Evolutionary conservation across 2,329 filamentous ascomycete genomes (phyloP), one percentile per base, ranked within the genome.

Genomic region (Pseudocercospora crystallina): DNA sequence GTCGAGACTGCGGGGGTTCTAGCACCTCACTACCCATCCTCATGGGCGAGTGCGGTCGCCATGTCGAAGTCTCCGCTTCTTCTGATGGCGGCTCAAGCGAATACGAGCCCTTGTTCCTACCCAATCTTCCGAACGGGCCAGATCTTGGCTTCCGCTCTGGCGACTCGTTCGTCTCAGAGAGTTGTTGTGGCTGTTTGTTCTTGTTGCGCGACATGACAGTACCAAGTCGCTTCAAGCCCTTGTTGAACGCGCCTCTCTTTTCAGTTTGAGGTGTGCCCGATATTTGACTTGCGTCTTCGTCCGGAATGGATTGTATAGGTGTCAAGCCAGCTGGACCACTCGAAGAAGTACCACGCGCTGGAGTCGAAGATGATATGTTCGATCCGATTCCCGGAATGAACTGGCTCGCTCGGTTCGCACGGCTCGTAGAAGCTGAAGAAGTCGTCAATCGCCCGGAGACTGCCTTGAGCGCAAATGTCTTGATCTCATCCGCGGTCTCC

Each of bases 401-500:
- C 32, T 42, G 42, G 53, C 53, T 56, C 10, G 46, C 47, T 2
- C 46, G 50, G 32, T 53, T 43, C 8, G 14, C 12, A 12, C 43
- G 43, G 30, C 32, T 37, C n/a, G 37, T 34, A 5, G 45, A 30
- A 13, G 30, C 33, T n/a, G 45, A 36, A 12, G 35, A 26, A 17
- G 44, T 43, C 40, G 51, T 47, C 44, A 45, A 46, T 42, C 29
- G 47, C 35, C 45, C 61, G 68, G 53, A 74, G 71, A 54, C 65
- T 65, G 45, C 53, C 31, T 63, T 65, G 48, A 78, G 66, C 2
- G 77, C 74, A 69, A 90, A 95, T 29, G 80, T 83, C 61, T 85
- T 86, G 56, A 99, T 92, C 73, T 99, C 94, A 65, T 87, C 87
- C 13, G 84, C 82, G 0, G 91, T 95, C 67, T 89, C 86, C 36